Conservation (phyloP, 108 stramenopile species). For the Cyclostephanos tholiformis region DNA sequence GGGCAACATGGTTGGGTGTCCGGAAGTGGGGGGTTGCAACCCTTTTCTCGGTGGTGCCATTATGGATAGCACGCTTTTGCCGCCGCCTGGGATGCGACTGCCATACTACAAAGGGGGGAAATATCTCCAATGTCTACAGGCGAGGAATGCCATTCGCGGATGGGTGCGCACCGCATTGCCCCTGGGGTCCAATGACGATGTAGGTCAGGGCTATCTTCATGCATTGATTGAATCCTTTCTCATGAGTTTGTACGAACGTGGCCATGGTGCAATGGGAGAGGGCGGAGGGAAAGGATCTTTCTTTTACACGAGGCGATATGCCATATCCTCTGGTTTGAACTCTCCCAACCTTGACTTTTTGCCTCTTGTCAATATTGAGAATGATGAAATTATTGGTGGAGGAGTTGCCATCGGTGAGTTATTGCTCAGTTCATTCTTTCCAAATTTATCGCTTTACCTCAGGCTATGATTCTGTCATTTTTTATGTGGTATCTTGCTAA, state of each 20-base stretch:
- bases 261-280: constrained; percentile 84
- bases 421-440: not conserved
- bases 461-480: not conserved
- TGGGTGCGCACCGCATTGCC: constrained; percentile 80
- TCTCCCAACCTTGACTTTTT: constrained; percentile 83
- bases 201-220: constrained; percentile 82
- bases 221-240: constrained; percentile 70
- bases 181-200: constrained; percentile 76
- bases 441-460: not conserved
- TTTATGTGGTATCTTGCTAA: not conserved
- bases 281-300: constrained; percentile 72
- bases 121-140: constrained; percentile 80
- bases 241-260: constrained; percentile 87
- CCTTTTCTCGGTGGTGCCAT: constrained; percentile 84
- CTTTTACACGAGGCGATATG: constrained; percentile 74
- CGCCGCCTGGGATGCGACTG: constrained; percentile 71
- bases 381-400: constrained; percentile 67
- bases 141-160: constrained; percentile 78
- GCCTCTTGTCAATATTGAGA: constrained; percentile 82
- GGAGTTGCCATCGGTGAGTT: constrained; percentile 59
- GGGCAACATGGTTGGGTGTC: constrained; percentile 67
- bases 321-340: constrained; percentile 78
- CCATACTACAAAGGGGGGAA: constrained; percentile 76
- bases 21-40: constrained; percentile 76
- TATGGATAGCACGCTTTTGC: constrained; percentile 76